Conservation (phyloP, 2,329 filamentous ascomycete species). For the Calonectria pteridis region DNA sequence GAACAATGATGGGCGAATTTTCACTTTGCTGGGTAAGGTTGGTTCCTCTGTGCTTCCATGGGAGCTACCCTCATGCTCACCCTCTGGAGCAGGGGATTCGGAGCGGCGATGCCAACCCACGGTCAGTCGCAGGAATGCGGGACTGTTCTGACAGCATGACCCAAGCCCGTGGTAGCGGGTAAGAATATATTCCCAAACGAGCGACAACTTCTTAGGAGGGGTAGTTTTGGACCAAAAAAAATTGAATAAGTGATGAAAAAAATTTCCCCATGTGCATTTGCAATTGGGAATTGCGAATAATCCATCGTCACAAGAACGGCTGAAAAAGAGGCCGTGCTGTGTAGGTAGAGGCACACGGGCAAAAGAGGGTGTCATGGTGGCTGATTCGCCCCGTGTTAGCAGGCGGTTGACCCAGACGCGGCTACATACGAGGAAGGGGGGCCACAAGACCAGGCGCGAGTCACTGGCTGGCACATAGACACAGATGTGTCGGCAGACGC, state of each 20-base stretch:
- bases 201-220: background rate
- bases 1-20: background rate
- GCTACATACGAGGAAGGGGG: background rate
- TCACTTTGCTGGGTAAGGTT: background rate
- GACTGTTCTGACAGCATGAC: constrained; percentile 20
- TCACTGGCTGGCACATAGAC: background rate
- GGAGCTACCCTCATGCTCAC: background rate
- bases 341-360: background rate
- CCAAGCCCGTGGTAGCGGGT: constrained; percentile 23
- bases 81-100: background rate
- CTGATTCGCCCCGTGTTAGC: background rate
- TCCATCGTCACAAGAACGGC: background rate
- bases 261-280: background rate
- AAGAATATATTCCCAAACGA: background rate
- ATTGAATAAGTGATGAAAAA: too few relatives aligned
- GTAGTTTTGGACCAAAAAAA: background rate
- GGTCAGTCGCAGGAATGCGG: background rate
- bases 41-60: background rate
- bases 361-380: constrained; percentile 14
- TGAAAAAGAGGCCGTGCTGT: background rate
- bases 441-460: constrained; percentile 6
- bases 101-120: constrained; percentile 10
- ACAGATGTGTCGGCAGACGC: background rate
- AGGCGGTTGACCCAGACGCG: background rate
- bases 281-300: background rate